phyloP scores from a whole-genome alignment of 495 filamentous ascomycete species.

The Hypoxylon lienhwacheense region DNA sequence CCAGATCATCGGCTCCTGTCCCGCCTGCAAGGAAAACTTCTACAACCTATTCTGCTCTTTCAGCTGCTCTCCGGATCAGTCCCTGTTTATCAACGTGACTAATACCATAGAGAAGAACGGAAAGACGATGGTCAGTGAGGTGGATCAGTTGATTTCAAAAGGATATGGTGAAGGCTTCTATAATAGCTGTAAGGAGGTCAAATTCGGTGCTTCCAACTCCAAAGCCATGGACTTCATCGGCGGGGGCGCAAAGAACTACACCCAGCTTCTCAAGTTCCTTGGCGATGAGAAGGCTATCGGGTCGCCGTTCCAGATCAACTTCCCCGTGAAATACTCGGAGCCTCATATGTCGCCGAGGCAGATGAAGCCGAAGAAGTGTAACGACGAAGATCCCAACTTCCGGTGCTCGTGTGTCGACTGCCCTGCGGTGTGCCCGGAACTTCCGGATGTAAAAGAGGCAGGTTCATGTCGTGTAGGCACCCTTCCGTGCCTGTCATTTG shows the following conservation, averaged over 20 bases:
- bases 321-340: slow-evolving; percentile 66
- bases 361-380: slow-evolving; percentile 77
- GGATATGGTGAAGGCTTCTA: slow-evolving; percentile 89
- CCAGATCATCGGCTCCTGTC: slow-evolving; percentile 85
- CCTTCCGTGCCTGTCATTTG: slow-evolving; percentile 88
- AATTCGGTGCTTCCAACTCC: slow-evolving; percentile 89
- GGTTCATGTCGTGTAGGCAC: slow-evolving; percentile 79
- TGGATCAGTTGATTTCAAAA: slow-evolving; percentile 87
- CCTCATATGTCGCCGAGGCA: slow-evolving; percentile 65
- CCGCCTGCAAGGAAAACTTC: slow-evolving; percentile 95
- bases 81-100: slow-evolving; percentile 92
- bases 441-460: slow-evolving; percentile 68
- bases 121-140: slow-evolving; percentile 77
- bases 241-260: slow-evolving; percentile 89
- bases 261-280: slow-evolving; percentile 82
- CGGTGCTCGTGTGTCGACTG: slow-evolving; percentile 94
- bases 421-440: slow-evolving; percentile 75
- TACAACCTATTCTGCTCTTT: slow-evolving; percentile 97
- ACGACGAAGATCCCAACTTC: slow-evolving; percentile 79
- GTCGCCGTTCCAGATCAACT: slow-evolving; percentile 97
- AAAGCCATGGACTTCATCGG: slow-evolving; percentile 94
- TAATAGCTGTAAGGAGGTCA: slow-evolving; percentile 97
- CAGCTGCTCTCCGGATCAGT: slow-evolving; percentile 95
- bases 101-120: slow-evolving; percentile 64
- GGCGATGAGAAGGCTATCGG: slow-evolving; percentile 86